These are phyloP conservation scores for Xerocomus cyaneibrunnescens DNA, from an alignment of 1,284 basidiomycete species.

Conservation along the genomic window DNA sequence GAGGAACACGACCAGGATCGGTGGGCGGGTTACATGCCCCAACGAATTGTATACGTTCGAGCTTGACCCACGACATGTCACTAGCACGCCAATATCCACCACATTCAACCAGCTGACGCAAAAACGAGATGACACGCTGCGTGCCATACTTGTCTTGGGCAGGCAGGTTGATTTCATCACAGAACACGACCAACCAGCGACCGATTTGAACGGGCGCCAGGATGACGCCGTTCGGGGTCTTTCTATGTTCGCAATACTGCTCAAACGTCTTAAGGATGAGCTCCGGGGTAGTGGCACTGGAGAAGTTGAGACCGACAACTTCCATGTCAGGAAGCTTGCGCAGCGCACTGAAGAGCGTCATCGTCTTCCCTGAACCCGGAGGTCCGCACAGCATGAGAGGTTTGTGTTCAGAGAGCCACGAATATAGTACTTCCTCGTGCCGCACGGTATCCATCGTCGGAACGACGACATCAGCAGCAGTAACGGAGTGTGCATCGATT, in stretches of 20 bases:
- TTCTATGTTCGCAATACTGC: slow-evolving; percentile 99
- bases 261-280: slow-evolving; percentile 99
- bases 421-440: slow-evolving; percentile 98
- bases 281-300: slow-evolving; percentile 97
- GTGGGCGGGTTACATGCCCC: slow-evolving; percentile 99
- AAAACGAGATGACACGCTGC: slow-evolving; percentile 97
- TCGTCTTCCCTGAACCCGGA: slow-evolving; percentile 99
- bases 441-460: slow-evolving; percentile 99
- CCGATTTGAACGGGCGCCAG: slow-evolving; percentile 94
- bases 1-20: slow-evolving; percentile 99
- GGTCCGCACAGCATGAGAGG: slow-evolving; percentile 98
- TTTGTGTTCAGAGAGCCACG: slow-evolving; percentile 98
- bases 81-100: slow-evolving; percentile 94
- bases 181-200: slow-evolving; percentile 98
- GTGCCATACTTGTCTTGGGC: slow-evolving; percentile 98
- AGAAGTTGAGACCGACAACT: slow-evolving; percentile 98
- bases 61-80: slow-evolving; percentile 96
- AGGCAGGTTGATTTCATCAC: slow-evolving; percentile 99
- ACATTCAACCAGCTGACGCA: slow-evolving; percentile 94
- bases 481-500: slow-evolving; percentile 95
- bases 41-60: slow-evolving; percentile 99
- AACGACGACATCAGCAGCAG: slow-evolving; percentile 94
- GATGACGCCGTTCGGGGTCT: slow-evolving; percentile 96
- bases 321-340: slow-evolving; percentile 99
- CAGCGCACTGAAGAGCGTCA: slow-evolving; percentile 99